Evolutionary conservation across 306 rosid species (phyloP).

Genomic region (Prunus armeniaca): DNA sequence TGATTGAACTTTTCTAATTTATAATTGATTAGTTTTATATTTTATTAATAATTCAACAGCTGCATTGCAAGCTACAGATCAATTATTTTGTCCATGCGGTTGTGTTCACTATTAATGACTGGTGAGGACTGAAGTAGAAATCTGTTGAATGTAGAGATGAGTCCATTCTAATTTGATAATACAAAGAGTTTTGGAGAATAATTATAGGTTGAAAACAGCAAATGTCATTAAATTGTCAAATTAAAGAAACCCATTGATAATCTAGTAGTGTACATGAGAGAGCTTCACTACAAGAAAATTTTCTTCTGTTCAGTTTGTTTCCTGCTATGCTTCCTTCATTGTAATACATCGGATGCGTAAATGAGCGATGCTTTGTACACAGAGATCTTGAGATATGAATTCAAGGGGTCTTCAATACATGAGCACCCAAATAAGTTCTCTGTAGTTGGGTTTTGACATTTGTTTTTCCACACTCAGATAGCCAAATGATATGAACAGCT

Average conservation of each 20-base stretch:
- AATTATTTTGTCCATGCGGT: background rate
- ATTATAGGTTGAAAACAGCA: background rate
- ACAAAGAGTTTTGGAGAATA: background rate
- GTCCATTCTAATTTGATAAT: background rate
- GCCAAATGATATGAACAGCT: conserved; percentile 22
- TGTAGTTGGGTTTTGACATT: conserved; percentile 4
- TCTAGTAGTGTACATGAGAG: background rate
- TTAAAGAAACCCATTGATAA: conserved; percentile 3
- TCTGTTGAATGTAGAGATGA: background rate
- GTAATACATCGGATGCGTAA: background rate
- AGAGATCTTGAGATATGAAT: conserved; percentile 5
- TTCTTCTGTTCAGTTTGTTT: background rate
- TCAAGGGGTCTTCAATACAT: background rate
- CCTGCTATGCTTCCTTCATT: background rate
- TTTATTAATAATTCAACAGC: background rate
- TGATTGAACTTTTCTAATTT: background rate
- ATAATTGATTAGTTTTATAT: background rate
- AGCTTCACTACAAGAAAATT: background rate
- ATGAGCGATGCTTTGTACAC: background rate
- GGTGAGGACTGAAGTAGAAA: background rate
- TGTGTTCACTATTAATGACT: background rate
- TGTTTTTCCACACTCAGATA: background rate
- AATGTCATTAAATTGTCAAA: background rate
- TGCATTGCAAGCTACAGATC: background rate
- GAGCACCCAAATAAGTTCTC: conserved; percentile 4